Conservation (phyloP, 768 basidiomycete species). For the Podaxis carcinomalis region DNA sequence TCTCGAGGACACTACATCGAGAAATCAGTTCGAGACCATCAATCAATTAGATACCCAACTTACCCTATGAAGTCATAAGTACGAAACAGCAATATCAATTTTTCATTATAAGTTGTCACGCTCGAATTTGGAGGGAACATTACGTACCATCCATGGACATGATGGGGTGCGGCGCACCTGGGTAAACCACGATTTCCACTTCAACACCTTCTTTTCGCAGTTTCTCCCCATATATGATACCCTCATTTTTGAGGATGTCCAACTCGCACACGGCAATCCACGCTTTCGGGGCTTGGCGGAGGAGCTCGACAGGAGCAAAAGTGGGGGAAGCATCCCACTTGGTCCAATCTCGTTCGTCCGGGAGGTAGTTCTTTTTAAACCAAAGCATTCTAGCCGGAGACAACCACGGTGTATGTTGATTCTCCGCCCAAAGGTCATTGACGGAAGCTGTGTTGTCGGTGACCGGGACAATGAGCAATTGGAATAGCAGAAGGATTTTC, state of each 20-base stretch:
- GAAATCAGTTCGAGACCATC: not conserved
- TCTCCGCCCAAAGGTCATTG: slow-evolving; percentile 44
- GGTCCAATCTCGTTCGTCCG: slow-evolving; percentile 51
- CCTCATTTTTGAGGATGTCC: slow-evolving; percentile 67
- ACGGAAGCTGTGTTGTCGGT: slow-evolving; percentile 62
- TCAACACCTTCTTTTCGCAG: slow-evolving; percentile 47
- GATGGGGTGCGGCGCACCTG: slow-evolving; percentile 64
- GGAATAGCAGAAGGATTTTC: slow-evolving; percentile 53
- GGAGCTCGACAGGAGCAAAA: slow-evolving; percentile 55
- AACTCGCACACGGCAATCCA: slow-evolving; percentile 64
- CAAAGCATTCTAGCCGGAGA: slow-evolving; percentile 63
- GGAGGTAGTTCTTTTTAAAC: slow-evolving; percentile 69
- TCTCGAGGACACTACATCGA: not conserved
- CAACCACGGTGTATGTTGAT: slow-evolving; percentile 56
- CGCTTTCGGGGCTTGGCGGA: slow-evolving; percentile 48
- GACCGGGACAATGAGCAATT: slow-evolving; percentile 68
- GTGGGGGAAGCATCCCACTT: slow-evolving; percentile 71
- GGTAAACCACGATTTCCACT: slow-evolving; percentile 53
- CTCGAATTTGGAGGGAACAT: not conserved
- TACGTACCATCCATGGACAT: slow-evolving; percentile 71
- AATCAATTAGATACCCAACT: not conserved
- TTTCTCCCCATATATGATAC: slow-evolving; percentile 57
- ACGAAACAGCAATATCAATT: not conserved
- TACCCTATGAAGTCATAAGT: not conserved
- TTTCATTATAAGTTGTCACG: not conserved